Evolutionary conservation across 352 stramenopile species (phyloP).

Genomic region (Phytophthora kernoviae): DNA sequence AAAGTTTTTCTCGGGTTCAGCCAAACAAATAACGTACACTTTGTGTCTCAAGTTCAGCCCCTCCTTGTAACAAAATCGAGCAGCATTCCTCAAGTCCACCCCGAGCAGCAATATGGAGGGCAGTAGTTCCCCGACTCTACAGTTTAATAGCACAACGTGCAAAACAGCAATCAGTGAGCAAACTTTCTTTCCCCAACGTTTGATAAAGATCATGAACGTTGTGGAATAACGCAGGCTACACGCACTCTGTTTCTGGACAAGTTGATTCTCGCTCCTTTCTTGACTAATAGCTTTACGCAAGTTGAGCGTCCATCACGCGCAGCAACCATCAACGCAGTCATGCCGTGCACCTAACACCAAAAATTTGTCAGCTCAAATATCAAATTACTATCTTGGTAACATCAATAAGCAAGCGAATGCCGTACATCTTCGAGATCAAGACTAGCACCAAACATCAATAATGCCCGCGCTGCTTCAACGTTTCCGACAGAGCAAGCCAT

Average conservation of each 20-base stretch:
- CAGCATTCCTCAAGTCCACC: slow-evolving; percentile 79
- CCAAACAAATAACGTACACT: slow-evolving; percentile 55
- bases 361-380: background rate
- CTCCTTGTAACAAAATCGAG: slow-evolving; percentile 67
- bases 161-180: slow-evolving; percentile 15
- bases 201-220: background rate
- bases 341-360: slow-evolving; percentile 66
- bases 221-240: slow-evolving; percentile 1
- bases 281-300: slow-evolving; percentile 76
- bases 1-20: background rate
- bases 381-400: background rate
- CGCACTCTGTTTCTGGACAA: slow-evolving; percentile 81
- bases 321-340: slow-evolving; percentile 84
- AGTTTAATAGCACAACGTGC: background rate
- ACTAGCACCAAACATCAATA: slow-evolving; percentile 87
- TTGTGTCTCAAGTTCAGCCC: slow-evolving; percentile 72
- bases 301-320: slow-evolving; percentile 65
- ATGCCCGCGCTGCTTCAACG: slow-evolving; percentile 74
- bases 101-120: slow-evolving; percentile 80
- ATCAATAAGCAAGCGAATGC: background rate
- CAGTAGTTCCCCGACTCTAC: slow-evolving; percentile 81
- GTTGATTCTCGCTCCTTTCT: slow-evolving; percentile 83
- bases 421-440: slow-evolving; percentile 85
- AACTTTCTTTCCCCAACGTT: background rate
- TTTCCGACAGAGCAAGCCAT: slow-evolving; percentile 88